phyloP scores from a whole-genome alignment of 2,329 filamentous ascomycete species.

The Venturia effusa region DNA sequence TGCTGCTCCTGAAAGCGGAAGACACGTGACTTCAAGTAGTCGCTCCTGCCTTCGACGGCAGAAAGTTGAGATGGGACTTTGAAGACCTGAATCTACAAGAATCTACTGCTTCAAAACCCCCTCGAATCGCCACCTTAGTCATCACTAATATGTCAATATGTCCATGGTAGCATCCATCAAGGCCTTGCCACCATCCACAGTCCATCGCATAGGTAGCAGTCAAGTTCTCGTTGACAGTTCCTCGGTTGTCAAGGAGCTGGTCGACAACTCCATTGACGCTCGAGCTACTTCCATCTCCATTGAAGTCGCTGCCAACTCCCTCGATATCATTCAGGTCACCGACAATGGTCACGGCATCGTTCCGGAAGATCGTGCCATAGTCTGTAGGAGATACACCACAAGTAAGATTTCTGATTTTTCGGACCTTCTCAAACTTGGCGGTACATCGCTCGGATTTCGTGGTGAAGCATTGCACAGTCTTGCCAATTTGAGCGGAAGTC shows the following conservation, averaged over 20 bases:
- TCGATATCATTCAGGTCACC: slow-evolving; percentile 58
- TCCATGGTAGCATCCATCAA: slow-evolving; percentile 22
- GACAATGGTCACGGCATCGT: slow-evolving; percentile 67
- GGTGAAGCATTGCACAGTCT: slow-evolving; percentile 62
- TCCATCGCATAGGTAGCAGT: slow-evolving; percentile 41
- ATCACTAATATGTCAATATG: not conserved
- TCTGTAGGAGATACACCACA: slow-evolving; percentile 59
- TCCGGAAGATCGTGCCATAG: slow-evolving; percentile 46
- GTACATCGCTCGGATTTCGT: slow-evolving; percentile 60
- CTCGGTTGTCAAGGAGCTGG: slow-evolving; percentile 61
- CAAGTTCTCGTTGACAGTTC: slow-evolving; percentile 49
- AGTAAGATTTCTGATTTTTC: slow-evolving; percentile 60
- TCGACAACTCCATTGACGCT: slow-evolving; percentile 69
- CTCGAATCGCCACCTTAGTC: not conserved
- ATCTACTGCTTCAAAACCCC: not conserved
- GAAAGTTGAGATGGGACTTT: not conserved
- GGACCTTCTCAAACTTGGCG: slow-evolving; percentile 47
- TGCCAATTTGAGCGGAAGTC: slow-evolving; percentile 44
- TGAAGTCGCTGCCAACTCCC: slow-evolving; percentile 51
- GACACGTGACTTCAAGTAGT: not conserved
- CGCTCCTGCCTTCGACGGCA: not conserved
- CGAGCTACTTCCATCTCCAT: slow-evolving; percentile 56
- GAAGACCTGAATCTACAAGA: not conserved
- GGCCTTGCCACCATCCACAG: slow-evolving; percentile 29
- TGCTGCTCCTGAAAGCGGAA: not conserved